Evolutionary conservation across 331 rosid genomes (phyloP).

Genomic region (Spiraea crenata): DNA sequence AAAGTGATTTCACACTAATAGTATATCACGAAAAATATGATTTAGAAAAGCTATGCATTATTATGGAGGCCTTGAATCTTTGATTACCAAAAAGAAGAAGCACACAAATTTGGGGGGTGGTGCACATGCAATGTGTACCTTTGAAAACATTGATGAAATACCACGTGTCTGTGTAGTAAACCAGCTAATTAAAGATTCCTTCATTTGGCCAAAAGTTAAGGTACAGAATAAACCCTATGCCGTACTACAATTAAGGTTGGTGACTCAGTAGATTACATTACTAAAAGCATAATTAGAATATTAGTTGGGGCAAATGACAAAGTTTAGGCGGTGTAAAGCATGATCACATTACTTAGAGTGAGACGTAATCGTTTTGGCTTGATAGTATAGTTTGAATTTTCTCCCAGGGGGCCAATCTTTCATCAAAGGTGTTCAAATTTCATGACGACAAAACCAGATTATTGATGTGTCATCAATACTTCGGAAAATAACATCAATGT

Average conservation of each 20-base stretch:
- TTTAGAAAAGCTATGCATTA: not conserved
- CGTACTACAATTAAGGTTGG: constrained; percentile 9
- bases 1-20: not conserved
- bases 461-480: too few species aligned
- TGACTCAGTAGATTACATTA: not conserved
- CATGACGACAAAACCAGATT: too few species aligned
- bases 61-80: not conserved
- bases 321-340: constrained; percentile 13
- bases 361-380: not conserved
- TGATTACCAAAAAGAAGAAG: not conserved
- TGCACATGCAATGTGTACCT: constrained; percentile 12
- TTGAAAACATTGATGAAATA: constrained; percentile 2
- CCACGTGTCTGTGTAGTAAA: constrained; percentile 1
- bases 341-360: not conserved
- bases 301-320: constrained; percentile 1
- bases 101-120: not conserved
- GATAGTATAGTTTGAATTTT: too few species aligned
- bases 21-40: not conserved
- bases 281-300: not conserved
- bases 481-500: too few species aligned
- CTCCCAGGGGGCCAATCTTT: too few species aligned
- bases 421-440: too few species aligned
- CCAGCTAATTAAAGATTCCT: constrained; percentile 17
- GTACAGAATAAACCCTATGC: constrained; percentile 15
- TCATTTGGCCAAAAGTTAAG: not conserved